Base-by-base conservation (phyloP, 2,329 filamentous ascomycete genomes). In the Colletotrichum australisinense region DNA sequence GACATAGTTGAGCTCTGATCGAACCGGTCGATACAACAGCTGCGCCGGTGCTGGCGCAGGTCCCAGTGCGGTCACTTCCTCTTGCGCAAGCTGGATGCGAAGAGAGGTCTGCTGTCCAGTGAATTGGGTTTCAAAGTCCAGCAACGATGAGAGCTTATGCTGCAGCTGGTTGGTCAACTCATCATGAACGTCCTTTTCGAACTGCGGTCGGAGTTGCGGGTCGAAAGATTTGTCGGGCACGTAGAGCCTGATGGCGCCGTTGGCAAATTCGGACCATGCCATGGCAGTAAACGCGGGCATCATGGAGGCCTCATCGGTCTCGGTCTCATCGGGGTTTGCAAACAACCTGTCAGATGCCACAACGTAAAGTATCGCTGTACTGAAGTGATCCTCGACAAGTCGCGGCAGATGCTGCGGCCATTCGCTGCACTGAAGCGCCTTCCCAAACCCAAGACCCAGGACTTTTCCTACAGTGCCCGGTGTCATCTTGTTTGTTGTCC, bases 141-240 rank as follows among this genome's bases (percentile, higher is more conserved):
- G 84, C 9, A 98, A 84, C 0, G 90, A 89, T 5, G 86, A 78
- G 1, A 95, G 86, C 71, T 91, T 91, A 6, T 83, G 79, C 14
- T 86, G 80, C 1, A 97, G 82, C 11, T 87, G 84, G 3, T 80
- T 76, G 59, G 89, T 88, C 52, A 93, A 86, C 69, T 91, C 85
- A 56, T 86, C 80, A 67, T 88, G 86, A 66, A 88, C 89, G 56
- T 88, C 85, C 24, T 90, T 89, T 77, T 95, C 92, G 22, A 98
- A 88, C 64, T 89, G 86, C 5, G 90, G 89, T 64, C 89, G 86
- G 71, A 92, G 85, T 72, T 92, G 89, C 1, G 97, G 97, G 81
- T 99, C 97, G 78, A 96, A 97, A 4, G 93, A 89, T 76, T 93
- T 92, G 81, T 97, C 93, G 0, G 97, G 95, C 2, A 98, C 91